A percentile compares a stretch with the other conserved stretches of the same genome.
Evolutionary conservation across 83 land plant genomes (phyloP).

Genomic region (Diphasiastrum complanatum): DNA sequence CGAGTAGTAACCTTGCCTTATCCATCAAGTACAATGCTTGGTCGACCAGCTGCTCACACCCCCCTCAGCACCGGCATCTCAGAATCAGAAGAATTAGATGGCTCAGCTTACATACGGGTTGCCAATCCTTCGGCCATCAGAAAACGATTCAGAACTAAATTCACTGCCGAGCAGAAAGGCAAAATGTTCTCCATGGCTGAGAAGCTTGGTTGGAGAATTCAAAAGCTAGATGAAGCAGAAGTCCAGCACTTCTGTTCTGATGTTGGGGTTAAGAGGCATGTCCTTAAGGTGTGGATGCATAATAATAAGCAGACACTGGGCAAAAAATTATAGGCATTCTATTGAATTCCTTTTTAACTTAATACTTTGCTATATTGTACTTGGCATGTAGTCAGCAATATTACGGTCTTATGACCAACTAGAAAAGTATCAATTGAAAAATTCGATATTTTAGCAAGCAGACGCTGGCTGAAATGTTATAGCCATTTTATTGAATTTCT

Average conservation of each 20-base stretch:
- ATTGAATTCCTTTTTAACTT: too few relatives aligned
- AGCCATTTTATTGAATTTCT: too few relatives aligned
- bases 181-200: constrained; percentile 36
- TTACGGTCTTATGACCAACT: too few relatives aligned
- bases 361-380: too few relatives aligned
- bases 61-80: background rate
- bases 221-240: constrained; percentile 20
- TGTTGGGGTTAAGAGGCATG: constrained; percentile 25
- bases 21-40: background rate
- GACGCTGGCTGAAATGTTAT: too few relatives aligned
- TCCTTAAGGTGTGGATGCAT: constrained; percentile 45
- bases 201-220: constrained; percentile 38
- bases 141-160: constrained; percentile 34
- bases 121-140: background rate
- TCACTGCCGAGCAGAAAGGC: constrained; percentile 40
- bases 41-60: background rate
- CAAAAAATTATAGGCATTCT: too few relatives aligned
- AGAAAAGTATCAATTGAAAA: too few relatives aligned
- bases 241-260: constrained; percentile 31
- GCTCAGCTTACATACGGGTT: background rate
- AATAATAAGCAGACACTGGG: constrained; percentile 41
- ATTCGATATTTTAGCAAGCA: too few relatives aligned
- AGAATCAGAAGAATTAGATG: background rate
- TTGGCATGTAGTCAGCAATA: too few relatives aligned
- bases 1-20: background rate